Percentiles rank a stretch among this genome's conserved stretches.
phyloP scores from a whole-genome alignment of 306 rosid species.

The Adenanthera pavonina region DNA sequence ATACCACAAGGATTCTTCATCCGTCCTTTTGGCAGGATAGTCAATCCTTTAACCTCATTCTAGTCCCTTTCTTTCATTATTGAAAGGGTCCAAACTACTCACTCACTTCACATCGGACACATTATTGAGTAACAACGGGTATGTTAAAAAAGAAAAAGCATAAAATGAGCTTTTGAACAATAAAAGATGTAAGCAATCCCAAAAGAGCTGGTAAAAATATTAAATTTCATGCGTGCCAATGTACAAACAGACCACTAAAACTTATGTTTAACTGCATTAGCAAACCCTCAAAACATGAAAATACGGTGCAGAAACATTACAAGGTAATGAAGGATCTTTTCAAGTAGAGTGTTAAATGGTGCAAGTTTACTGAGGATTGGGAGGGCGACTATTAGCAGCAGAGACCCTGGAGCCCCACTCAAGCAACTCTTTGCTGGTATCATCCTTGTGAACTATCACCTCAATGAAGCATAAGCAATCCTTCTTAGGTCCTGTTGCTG shows the following conservation, averaged over 20 bases:
- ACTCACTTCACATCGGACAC: neutral
- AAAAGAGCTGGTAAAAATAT: neutral
- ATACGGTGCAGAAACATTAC: neutral
- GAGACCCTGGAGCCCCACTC: slow-evolving; percentile 71
- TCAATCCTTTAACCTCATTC: neutral
- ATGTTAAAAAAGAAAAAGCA: neutral
- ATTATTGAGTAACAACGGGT: neutral
- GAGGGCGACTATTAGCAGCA: slow-evolving; percentile 50
- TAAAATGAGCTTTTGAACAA: neutral
- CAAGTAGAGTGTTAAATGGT: neutral
- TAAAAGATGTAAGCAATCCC: neutral
- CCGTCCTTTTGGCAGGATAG: neutral
- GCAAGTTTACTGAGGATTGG: slow-evolving; percentile 46
- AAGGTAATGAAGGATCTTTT: neutral
- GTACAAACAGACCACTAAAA: neutral
- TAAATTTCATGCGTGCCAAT: neutral
- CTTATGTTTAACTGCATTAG: neutral
- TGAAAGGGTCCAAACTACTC: neutral
- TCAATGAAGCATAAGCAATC: slow-evolving; percentile 68
- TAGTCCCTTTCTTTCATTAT: neutral
- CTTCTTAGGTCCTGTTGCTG: slow-evolving; percentile 55
- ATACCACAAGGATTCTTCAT: neutral
- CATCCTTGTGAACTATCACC: slow-evolving; percentile 67
- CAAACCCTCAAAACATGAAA: neutral
- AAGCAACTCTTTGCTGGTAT: slow-evolving; percentile 71